phyloP scores from a whole-genome alignment of 78 protist species.

The Dictyostelium purpureum region DNA sequence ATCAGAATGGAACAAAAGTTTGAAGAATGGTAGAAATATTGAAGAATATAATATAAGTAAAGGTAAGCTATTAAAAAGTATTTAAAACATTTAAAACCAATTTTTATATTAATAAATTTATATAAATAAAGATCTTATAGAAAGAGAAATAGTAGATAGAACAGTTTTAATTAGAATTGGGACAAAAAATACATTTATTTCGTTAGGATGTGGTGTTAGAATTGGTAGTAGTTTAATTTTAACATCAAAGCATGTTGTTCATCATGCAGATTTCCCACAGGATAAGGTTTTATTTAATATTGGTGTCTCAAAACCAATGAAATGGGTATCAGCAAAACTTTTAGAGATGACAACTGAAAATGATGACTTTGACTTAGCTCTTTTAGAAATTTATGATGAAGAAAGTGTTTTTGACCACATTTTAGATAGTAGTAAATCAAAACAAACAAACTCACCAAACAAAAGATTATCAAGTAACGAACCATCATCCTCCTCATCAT shows the following conservation, averaged over 20 bases:
- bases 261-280: not conserved
- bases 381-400: not conserved
- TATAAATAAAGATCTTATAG: not conserved
- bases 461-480: not conserved
- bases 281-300: not conserved
- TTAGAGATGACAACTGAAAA: not conserved
- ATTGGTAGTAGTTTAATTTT: not conserved
- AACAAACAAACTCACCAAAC: not conserved
- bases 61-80: not conserved
- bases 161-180: constrained; percentile 8
- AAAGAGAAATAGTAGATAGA: not conserved
- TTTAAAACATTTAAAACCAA: not conserved
- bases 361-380: not conserved
- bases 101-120: not conserved
- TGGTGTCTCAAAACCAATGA: not conserved
- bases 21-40: no score
- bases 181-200: not conserved
- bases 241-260: not conserved
- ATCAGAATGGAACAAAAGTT: not conserved
- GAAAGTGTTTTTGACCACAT: no score
- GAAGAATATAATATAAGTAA: not conserved
- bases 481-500: no score
- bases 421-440: no score
- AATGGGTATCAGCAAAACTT: not conserved
- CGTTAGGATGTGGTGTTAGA: constrained; percentile 2